Base-by-base conservation (phyloP, 345 rosid genomes). In the Linum trigynum region DNA sequence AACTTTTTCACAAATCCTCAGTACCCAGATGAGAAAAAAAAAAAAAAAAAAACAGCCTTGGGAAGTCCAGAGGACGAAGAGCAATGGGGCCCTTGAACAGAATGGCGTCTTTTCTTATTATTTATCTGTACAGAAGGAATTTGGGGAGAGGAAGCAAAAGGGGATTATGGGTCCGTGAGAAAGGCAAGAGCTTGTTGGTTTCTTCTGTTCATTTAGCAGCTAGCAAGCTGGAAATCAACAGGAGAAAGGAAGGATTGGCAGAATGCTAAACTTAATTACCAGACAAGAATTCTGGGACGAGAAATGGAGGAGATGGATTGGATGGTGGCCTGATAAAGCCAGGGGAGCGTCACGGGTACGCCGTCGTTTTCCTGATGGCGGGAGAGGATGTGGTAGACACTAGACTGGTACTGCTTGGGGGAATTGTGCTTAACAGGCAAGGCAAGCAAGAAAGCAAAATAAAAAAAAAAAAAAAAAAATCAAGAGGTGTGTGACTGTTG, bases 131-230 rank as follows among this genome's bases (percentile, higher is more conserved):
- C 55, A 78, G 11, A 59, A 3, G 42, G 6, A 35, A 66, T 0
- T 5, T 38, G 37, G 36, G 14, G 15, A 5, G 41, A 53, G 2
- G 14, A 65, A 51, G 3, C 14, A 50, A 55, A 59, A 60, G 67
- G 66, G 53, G 50, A 43, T 59, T 43, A 41, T 45, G 42, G 38
- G 17, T 61, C 51, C 76, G 61, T 77, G 76, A 75, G 76, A 74
- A 75, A 74, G 74, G 60, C 60, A 76, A 83, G 77, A 67, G 71
- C 59, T 14, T n/a, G 67, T 23, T 23, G 32, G 55, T 68, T 39
- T 55, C 50, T 45, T 38, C 41, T 7, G 61, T 0, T 35, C 5
- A 48, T 48, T 6, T 48, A 48, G 53, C 5, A 41, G 9, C 45
- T 41, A 39, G 48, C n/a, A 17, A n/a, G 36, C 37, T 36, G 11